Evolutionary conservation across 2,329 filamentous ascomycete species (phyloP).

Genomic region (Daldinia sp.): DNA sequence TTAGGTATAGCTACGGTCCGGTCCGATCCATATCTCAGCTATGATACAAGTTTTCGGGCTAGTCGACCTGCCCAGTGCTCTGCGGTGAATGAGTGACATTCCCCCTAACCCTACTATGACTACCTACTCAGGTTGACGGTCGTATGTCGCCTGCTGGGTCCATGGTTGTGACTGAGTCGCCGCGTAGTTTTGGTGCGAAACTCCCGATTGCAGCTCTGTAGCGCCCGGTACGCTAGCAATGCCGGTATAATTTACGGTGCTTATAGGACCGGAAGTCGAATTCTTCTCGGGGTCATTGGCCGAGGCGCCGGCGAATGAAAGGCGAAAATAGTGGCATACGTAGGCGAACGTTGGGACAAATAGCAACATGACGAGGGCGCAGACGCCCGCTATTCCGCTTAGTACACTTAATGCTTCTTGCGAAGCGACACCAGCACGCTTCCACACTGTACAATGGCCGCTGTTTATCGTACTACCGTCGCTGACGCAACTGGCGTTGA

Average conservation of each 20-base stretch:
- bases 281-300: conserved; percentile 41
- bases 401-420: conserved; percentile 49
- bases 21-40: too few relatives aligned
- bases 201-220: conserved; percentile 28
- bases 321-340: conserved; percentile 46
- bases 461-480: conserved; percentile 53
- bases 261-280: not conserved
- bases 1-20: too few relatives aligned
- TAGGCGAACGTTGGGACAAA: conserved; percentile 46
- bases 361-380: conserved; percentile 50
- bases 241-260: not conserved
- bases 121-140: conserved; percentile 19
- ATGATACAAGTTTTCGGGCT: too few relatives aligned
- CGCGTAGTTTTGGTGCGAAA: conserved; percentile 16
- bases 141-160: conserved; percentile 29
- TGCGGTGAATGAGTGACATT: conserved; percentile 37
- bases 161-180: not conserved
- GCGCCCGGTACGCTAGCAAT: conserved; percentile 10
- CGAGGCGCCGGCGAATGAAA: conserved; percentile 35
- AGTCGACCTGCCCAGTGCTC: conserved; percentile 24
- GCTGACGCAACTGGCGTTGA: conserved; percentile 45
- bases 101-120: conserved; percentile 19
- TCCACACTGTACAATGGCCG: conserved; percentile 47
- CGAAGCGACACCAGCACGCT: conserved; percentile 48
- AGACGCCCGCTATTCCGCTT: conserved; percentile 53